Conservation (phyloP, 495 filamentous ascomycete genomes). For the Penicillium ucsense region DNA sequence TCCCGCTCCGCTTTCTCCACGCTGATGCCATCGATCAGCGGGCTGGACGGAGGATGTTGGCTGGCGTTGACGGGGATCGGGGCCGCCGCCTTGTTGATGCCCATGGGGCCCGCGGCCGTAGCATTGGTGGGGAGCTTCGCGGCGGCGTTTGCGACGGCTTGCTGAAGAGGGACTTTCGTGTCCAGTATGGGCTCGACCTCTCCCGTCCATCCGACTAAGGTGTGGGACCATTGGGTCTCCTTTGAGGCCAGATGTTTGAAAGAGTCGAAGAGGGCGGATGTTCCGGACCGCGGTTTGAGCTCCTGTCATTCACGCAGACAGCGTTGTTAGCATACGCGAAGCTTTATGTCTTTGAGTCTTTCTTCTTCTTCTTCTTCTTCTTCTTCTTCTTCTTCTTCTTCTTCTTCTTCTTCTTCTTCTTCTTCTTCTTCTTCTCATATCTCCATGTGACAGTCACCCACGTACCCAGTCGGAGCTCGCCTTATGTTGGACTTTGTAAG, state of each 20-base stretch:
- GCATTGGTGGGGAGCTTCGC: conserved; percentile 12
- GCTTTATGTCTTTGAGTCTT: too few relatives aligned
- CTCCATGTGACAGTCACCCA: background rate
- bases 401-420: background rate
- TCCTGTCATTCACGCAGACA: conserved; percentile 3
- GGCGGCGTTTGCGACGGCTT: conserved; percentile 20
- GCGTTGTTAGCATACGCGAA: background rate
- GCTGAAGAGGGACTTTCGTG: conserved; percentile 22
- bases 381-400: background rate
- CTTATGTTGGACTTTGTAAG: conserved; percentile 59
- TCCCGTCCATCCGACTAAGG: conserved; percentile 84
- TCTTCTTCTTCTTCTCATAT: background rate
- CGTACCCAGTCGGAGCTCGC: conserved; percentile 68
- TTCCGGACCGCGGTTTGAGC: conserved; percentile 65
- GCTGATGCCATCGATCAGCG: conserved; percentile 51
- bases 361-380: background rate
- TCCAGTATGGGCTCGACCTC: conserved; percentile 57
- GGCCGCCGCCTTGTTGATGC: conserved; percentile 53
- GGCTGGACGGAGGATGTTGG: conserved; percentile 40
- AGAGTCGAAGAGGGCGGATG: conserved; percentile 81
- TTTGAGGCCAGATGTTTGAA: conserved; percentile 74
- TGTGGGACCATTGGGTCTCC: conserved; percentile 72
- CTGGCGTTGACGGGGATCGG: conserved; percentile 61
- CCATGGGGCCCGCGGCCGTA: conserved; percentile 6
- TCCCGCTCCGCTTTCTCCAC: conserved; percentile 56